Conservation (phyloP, 2,329 filamentous ascomycete genomes). For the Hypoxylon rubiginosum region DNA sequence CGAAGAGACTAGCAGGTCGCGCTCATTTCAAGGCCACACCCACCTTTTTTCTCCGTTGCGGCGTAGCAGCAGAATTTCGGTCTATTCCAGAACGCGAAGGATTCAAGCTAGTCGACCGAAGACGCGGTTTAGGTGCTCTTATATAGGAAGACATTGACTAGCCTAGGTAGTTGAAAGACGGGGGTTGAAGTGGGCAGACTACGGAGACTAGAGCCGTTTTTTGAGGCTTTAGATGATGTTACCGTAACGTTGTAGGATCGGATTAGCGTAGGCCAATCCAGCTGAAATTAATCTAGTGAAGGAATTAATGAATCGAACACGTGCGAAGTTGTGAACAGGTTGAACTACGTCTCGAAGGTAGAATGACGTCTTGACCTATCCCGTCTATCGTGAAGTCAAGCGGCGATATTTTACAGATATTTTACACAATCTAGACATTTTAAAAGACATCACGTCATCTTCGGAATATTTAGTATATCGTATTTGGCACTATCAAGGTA, state of each 20-base stretch:
- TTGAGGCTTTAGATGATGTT: conserved; percentile 1
- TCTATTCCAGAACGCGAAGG: background rate
- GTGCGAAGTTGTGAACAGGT: background rate
- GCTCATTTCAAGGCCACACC: background rate
- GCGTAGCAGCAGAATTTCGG: background rate
- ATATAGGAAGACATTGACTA: background rate
- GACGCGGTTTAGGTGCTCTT: background rate
- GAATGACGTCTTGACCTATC: background rate
- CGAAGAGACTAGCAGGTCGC: background rate
- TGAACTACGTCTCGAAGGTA: too few relatives aligned
- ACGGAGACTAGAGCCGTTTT: too few relatives aligned
- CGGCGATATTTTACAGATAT: too few relatives aligned
- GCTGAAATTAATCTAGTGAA: background rate
- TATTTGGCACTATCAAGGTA: too few relatives aligned
- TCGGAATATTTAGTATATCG: too few relatives aligned
- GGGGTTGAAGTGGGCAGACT: too few relatives aligned
- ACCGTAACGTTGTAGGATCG: background rate
- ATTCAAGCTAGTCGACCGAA: conserved; percentile 1
- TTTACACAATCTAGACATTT: too few relatives aligned
- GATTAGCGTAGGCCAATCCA: background rate
- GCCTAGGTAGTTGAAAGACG: background rate
- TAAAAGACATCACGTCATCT: too few relatives aligned
- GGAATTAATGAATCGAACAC: background rate
- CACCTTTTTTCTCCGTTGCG: background rate
- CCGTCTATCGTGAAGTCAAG: background rate